Evolutionary conservation across 1,284 basidiomycete species (phyloP).

Genomic region (Ustilago bromivora): DNA sequence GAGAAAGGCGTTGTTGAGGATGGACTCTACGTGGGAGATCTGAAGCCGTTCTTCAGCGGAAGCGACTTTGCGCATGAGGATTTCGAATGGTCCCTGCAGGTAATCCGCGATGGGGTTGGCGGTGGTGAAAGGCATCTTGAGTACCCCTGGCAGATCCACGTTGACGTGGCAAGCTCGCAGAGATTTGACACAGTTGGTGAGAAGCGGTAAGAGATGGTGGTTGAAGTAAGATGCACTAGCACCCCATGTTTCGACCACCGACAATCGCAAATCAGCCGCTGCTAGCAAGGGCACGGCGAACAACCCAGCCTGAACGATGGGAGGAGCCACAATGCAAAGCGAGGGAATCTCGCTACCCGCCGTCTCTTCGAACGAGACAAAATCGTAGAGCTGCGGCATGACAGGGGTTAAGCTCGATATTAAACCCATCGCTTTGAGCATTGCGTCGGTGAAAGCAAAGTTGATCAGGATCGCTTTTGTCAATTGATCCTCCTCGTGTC

Average conservation of each 20-base stretch:
- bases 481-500: constrained; percentile 37
- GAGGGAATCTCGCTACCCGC: constrained; percentile 42
- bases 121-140: constrained; percentile 38
- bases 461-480: constrained; percentile 48
- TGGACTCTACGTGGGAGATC: constrained; percentile 39
- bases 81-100: constrained; percentile 44
- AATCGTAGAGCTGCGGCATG: constrained; percentile 47
- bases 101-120: constrained; percentile 43
- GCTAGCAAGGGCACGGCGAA: constrained; percentile 45
- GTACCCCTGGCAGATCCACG: constrained; percentile 34
- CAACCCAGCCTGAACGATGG: constrained; percentile 39
- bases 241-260: constrained; percentile 48
- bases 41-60: constrained; percentile 38
- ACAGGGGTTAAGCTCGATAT: constrained; percentile 38
- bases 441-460: constrained; percentile 39
- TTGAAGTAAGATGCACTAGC: constrained; percentile 46
- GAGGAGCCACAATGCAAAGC: constrained; percentile 39
- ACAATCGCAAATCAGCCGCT: constrained; percentile 39
- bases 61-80: constrained; percentile 44
- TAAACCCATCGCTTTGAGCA: constrained; percentile 37
- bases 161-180: constrained; percentile 39
- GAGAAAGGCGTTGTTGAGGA: constrained; percentile 30
- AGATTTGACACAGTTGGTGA: constrained; percentile 49
- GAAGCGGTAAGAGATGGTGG: constrained; percentile 35
- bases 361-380: constrained; percentile 39